These are phyloP conservation scores for Singerocomus rubriflavus DNA, from an alignment of 1,284 basidiomycete species.

Conservation along the genomic window DNA sequence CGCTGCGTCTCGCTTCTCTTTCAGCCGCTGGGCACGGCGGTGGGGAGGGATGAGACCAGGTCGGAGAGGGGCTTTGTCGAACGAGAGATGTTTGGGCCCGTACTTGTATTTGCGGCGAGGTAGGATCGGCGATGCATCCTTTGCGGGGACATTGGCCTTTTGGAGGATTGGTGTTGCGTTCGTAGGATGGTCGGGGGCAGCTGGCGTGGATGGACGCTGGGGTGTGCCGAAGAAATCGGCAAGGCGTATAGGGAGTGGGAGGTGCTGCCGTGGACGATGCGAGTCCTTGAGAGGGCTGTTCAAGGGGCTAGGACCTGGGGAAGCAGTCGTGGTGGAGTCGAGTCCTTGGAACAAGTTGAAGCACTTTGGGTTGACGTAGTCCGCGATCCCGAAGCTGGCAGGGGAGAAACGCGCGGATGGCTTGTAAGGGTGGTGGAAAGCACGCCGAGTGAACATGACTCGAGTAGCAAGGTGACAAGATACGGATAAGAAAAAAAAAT, in stretches of 20 bases:
- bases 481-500: background rate
- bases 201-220: background rate
- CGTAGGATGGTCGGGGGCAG: background rate
- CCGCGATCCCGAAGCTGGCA: slow-evolving; percentile 27
- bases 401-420: slow-evolving; percentile 11
- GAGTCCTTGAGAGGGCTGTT: slow-evolving; percentile 14
- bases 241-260: slow-evolving; percentile 12
- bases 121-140: background rate
- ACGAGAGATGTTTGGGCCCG: slow-evolving; percentile 20
- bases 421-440: slow-evolving; percentile 17
- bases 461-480: no score
- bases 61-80: background rate
- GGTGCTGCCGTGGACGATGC: slow-evolving; percentile 3
- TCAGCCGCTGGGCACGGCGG: slow-evolving; percentile 1
- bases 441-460: slow-evolving; percentile 22
- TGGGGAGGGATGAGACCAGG: background rate
- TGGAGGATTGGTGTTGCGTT: background rate
- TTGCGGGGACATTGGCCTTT: background rate
- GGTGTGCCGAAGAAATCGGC: slow-evolving; percentile 5
- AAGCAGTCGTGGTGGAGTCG: slow-evolving; percentile 6
- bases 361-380: slow-evolving; percentile 17
- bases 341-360: slow-evolving; percentile 20
- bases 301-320: slow-evolving; percentile 16
- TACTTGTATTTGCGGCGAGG: slow-evolving; percentile 8
- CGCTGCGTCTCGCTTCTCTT: slow-evolving; percentile 4